These are phyloP conservation scores for Pelargonium citronellum DNA, from an alignment of 441 rosid genomes.

Conservation along the genomic window DNA sequence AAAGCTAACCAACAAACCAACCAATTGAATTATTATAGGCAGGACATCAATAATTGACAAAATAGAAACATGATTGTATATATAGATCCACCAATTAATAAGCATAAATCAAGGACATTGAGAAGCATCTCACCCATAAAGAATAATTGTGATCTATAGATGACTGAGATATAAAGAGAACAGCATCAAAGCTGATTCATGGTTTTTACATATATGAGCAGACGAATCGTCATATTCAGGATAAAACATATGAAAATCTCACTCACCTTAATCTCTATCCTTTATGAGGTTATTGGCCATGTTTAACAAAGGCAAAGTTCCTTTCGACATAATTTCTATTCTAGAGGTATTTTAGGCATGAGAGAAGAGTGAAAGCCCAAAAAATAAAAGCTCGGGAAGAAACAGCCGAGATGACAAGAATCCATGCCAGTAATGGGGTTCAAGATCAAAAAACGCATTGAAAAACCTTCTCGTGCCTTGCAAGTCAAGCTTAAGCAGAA, in stretches of 20 bases:
- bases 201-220: constrained; percentile 13
- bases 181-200: constrained; percentile 6
- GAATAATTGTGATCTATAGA: neutral
- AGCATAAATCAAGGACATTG: neutral
- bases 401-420: constrained; percentile 87
- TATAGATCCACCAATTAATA: neutral
- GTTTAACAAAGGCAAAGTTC: constrained; percentile 75
- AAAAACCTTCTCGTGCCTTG: constrained; percentile 80
- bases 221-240: constrained; percentile 17
- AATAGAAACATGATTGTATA: neutral
- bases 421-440: constrained; percentile 95
- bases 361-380: constrained; percentile 73
- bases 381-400: constrained; percentile 66
- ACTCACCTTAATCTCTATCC: constrained; percentile 57
- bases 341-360: constrained; percentile 84
- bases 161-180: neutral
- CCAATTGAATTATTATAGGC: neutral
- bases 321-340: constrained; percentile 88
- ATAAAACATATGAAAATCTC: constrained; percentile 17
- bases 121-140: neutral
- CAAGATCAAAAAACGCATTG: constrained; percentile 71
- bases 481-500: constrained; percentile 74
- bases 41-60: neutral
- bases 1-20: neutral
- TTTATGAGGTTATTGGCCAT: constrained; percentile 72